Conservation (phyloP, 179 eudicot species). For the Spergularia azorica region DNA sequence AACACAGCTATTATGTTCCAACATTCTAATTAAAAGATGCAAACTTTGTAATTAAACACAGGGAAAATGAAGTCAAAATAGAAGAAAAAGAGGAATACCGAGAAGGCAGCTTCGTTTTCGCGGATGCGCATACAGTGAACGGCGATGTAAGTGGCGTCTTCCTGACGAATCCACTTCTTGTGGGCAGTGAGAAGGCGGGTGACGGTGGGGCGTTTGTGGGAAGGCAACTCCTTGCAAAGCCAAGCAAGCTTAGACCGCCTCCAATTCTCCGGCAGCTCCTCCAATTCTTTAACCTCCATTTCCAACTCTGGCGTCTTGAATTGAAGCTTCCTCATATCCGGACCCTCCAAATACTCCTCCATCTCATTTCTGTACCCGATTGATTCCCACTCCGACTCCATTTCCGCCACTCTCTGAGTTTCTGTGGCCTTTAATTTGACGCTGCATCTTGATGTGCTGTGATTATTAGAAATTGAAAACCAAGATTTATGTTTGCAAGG, state of each 20-base stretch:
- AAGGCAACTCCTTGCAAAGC: conserved; percentile 89
- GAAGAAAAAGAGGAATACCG: conserved; percentile 46
- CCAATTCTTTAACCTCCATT: conserved; percentile 67
- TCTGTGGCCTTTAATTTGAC: no score
- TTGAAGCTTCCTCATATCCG: conserved; percentile 39
- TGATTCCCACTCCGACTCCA: neutral
- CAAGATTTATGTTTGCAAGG: no score
- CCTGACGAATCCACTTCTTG: conserved; percentile 83
- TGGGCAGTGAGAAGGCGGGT: conserved; percentile 67
- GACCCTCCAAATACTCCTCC: conserved; percentile 40
- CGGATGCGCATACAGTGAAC: conserved; percentile 86
- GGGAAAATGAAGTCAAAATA: neutral
- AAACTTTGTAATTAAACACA: no score
- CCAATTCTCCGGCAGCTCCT: conserved; percentile 90
- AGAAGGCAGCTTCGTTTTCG: conserved; percentile 72
- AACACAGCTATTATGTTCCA: no score
- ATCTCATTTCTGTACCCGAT: conserved; percentile 29
- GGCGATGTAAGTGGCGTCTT: conserved; percentile 69
- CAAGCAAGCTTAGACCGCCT: conserved; percentile 81
- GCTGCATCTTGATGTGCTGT: no score
- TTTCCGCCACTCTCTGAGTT: no score
- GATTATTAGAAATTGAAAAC: no score
- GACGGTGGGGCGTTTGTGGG: conserved; percentile 56
- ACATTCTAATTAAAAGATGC: neutral
- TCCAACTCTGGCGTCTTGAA: conserved; percentile 48